Percentiles rank a stretch among this genome's conserved stretches.
Conservation (phyloP, 192 early-diverging fungal genomes). For the Funneliformis geosporum region DNA sequence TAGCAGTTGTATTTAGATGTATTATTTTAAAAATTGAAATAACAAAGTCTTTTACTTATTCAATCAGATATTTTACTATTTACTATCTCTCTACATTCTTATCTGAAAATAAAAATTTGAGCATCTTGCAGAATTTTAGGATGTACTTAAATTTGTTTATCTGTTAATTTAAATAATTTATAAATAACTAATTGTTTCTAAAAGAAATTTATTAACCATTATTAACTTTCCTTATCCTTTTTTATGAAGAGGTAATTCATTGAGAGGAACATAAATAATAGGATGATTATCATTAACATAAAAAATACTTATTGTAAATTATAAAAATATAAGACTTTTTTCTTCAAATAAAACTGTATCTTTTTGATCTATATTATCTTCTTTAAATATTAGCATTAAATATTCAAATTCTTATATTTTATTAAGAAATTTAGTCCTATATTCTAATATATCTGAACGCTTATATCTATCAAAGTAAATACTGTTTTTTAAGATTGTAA, state of each 20-base stretch:
- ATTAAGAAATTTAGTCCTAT: not conserved
- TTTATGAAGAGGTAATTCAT: not conserved
- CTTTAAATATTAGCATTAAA: not conserved
- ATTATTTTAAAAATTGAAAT: not conserved
- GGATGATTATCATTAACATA: not conserved
- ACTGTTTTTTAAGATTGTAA: no score
- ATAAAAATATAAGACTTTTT: not conserved
- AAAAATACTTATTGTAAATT: not conserved
- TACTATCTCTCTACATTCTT: not conserved
- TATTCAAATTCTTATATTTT: not conserved
- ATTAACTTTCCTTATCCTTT: not conserved
- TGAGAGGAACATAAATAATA: not conserved
- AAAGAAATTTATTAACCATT: not conserved
- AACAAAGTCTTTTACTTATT: not conserved
- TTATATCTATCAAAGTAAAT: no score
- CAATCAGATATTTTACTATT: not conserved
- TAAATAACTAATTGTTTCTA: not conserved
- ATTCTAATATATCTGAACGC: not conserved
- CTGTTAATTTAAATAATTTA: conserved; percentile 6
- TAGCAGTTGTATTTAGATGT: not conserved
- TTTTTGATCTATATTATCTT: not conserved
- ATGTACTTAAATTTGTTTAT: not conserved
- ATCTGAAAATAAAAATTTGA: not conserved
- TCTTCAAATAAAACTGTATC: not conserved
- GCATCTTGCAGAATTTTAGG: not conserved